phyloP scores from a whole-genome alignment of 2,329 filamentous ascomycete species.

The Claviceps fusiformis region DNA sequence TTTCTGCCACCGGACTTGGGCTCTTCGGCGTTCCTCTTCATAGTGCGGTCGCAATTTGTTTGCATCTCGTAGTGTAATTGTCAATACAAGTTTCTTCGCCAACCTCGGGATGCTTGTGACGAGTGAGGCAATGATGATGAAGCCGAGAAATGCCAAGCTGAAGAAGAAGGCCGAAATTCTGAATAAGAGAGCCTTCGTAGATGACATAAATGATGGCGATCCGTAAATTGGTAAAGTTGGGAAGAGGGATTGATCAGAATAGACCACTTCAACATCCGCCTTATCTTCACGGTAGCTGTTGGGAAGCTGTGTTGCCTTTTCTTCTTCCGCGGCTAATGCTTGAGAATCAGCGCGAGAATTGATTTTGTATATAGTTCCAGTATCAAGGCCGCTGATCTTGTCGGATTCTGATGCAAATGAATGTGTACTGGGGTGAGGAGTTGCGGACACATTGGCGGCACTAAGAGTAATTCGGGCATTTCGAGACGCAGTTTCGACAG shows the following conservation, averaged over 20 bases:
- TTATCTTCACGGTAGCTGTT: background rate
- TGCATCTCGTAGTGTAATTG: conserved; percentile 45
- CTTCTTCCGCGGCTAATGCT: conserved; percentile 35
- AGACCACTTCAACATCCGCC: background rate
- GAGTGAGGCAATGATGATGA: conserved; percentile 62
- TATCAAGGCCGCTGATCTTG: background rate
- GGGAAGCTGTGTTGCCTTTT: background rate
- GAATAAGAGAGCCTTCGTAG: conserved; percentile 17
- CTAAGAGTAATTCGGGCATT: background rate
- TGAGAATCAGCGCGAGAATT: conserved; percentile 3
- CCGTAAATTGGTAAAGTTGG: conserved; percentile 74
- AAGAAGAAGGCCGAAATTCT: conserved; percentile 54
- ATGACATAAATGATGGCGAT: conserved; percentile 46
- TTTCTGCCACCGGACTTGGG: conserved; percentile 39
- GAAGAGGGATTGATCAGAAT: conserved; percentile 62
- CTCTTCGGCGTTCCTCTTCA: conserved; percentile 54
- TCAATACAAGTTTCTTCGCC: conserved; percentile 33
- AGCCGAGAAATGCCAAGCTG: conserved; percentile 61
- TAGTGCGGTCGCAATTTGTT: conserved; percentile 52
- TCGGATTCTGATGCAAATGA: background rate
- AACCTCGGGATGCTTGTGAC: conserved; percentile 50
- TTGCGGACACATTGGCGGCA: background rate
- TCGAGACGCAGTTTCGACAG: background rate
- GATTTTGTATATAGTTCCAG: background rate
- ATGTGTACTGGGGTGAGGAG: background rate